Evolutionary conservation across 83 land plant genomes (phyloP), one percentile per base, ranked within the genome.

Genomic region (Diphasiastrum complanatum): DNA sequence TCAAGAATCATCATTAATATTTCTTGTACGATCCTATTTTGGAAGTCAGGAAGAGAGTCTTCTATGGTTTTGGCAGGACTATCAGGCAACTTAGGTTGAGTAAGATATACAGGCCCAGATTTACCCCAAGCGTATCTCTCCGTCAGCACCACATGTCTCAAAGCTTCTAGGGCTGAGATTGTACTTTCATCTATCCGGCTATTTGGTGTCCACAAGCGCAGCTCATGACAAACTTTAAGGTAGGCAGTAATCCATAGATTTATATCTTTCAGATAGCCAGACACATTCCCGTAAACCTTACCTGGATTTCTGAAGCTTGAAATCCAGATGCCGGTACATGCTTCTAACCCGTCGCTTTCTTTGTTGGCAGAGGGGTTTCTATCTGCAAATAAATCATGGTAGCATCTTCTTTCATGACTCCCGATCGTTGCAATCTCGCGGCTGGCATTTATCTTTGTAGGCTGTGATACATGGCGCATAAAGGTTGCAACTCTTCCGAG

Each of bases 21-120:
- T 67, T 87, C 93, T 73, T 84, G 93, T 4, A 87, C 81, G 24
- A 87, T 79, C 27, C 78, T 51, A 71, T 87, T 89, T 36, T 87
- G 93, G 63, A 87, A 87, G n/a, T 68, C 65, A 0, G 82, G 59
- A 4, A 75, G 63, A 32, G 47, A 53, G 12, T 60, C 32, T 18
- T 48, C n/a, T 6, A 5, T 6, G 74, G 60, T 16, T 65, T 55
- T 8, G 79, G 45, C 4, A 73, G 64, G 1, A 54, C 37, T 4
- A 43, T 55, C n/a, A 66, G 54, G 48, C 69, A 73, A 22, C 70
- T 56, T 36, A 24, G 51, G 65, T 70, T 23, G 85, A 79, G 64
- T 65, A 16, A 86, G 37, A 46, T 34, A 50, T 29, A 60, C 67
- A 8, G 74, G 29, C 41, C 65, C 40, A 60, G 82, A 70, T 19